Base-by-base conservation (phyloP, 371 early-diverging fungal species). In the Mortierella sp. region DNA sequence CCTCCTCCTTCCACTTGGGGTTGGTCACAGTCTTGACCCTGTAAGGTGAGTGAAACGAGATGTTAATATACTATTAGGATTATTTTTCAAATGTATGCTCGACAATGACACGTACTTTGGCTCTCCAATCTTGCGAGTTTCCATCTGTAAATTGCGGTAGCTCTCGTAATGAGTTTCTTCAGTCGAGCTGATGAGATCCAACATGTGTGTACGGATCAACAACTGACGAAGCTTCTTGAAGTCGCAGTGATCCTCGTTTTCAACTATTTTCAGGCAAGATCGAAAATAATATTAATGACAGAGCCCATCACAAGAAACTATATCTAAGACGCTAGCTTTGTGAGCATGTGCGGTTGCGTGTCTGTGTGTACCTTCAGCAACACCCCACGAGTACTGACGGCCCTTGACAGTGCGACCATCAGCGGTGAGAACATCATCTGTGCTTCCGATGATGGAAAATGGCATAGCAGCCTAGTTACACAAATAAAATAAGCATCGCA, bases 371-470 rank as follows among this genome's bases (percentile, higher is more conserved):
- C 84, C 81, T 74, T 96, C 96, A 13, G 95, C 94, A 62, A 95
- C 92, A 65, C 99, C 99, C 99, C 99, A 98, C 4, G 93, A 87
- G 86, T 97, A 98, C 78, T 96, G 91, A 47, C 99, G 89, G 47
- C 97, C 99, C 52, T 94, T 93, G 63, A 95, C 96, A 43, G 87
- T 84, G 19, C 93, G 88, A 16, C 97, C 97, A 73, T 93, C 94
- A 13, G 77, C 67, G 2, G 93, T 92, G 58, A 87, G 84, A 58
- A 97, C 96, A 73, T 97, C 97, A 69, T 94, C 90, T 41, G 94
- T 93, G 77, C 94, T 93, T 43, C 97, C 97, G 83, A 99, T 97
- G 57, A 98, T 93, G 19, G 98, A 95, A 86, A 98, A 98, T 7
- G 99, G 99, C 92, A 96, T 91, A 8, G 98, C 95, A 11, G 90